Conservation (phyloP, 2,329 filamentous ascomycete species). For the Ascocoryne sarcoides region DNA sequence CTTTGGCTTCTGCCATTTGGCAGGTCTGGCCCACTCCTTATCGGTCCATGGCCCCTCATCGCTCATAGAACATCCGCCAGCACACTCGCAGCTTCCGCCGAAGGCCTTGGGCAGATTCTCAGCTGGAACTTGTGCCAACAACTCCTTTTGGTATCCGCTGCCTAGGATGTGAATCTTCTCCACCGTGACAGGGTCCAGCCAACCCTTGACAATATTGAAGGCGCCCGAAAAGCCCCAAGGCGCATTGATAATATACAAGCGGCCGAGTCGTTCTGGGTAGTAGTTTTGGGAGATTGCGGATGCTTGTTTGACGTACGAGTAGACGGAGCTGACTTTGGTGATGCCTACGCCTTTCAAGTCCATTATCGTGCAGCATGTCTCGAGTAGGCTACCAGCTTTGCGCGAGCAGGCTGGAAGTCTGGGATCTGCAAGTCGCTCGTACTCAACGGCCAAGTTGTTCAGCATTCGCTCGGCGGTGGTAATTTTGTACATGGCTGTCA, state of each 20-base stretch:
- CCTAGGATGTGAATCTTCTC: slow-evolving; percentile 92
- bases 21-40: slow-evolving; percentile 53
- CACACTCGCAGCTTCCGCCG: slow-evolving; percentile 75
- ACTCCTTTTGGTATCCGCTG: slow-evolving; percentile 69
- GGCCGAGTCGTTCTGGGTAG: slow-evolving; percentile 94
- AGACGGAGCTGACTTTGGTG: slow-evolving; percentile 72
- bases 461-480: slow-evolving; percentile 91
- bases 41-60: slow-evolving; percentile 89
- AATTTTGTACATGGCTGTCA: slow-evolving; percentile 85
- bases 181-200: slow-evolving; percentile 94
- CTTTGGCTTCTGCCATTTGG: slow-evolving; percentile 49
- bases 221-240: slow-evolving; percentile 89
- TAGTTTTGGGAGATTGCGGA: slow-evolving; percentile 95
- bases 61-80: slow-evolving; percentile 74
- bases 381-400: slow-evolving; percentile 79
- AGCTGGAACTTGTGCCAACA: slow-evolving; percentile 73
- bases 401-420: slow-evolving; percentile 92
- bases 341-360: slow-evolving; percentile 92
- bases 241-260: slow-evolving; percentile 96
- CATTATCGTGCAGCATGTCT: slow-evolving; percentile 98
- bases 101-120: slow-evolving; percentile 87
- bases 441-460: slow-evolving; percentile 91
- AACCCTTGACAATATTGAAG: slow-evolving; percentile 82
- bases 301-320: slow-evolving; percentile 77
- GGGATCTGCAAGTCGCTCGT: slow-evolving; percentile 91